Evolutionary conservation across 768 basidiomycete genomes (phyloP), one percentile per base, ranked within the genome.

Genomic region (Psilocybe cyanescens): DNA sequence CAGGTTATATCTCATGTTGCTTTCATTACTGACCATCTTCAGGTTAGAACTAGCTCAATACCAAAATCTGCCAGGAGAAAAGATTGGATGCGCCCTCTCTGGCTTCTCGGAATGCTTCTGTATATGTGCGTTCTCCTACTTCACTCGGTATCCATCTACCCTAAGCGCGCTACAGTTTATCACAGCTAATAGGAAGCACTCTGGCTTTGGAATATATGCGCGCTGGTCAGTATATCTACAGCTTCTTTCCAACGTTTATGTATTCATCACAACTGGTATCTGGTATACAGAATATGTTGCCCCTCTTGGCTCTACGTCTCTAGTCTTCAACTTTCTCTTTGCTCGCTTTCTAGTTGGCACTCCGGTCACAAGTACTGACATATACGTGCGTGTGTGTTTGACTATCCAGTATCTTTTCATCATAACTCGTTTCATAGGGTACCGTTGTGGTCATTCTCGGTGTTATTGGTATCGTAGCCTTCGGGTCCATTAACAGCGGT

Each of bases 241-340:
- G 9, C 31, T 17, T 0, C 16, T n/a, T 41, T 29, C n/a, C 17
- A 11, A 35, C 46, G 16, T 8, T 55, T 44, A 4, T 50, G 3
- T 28, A 8, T 39, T 56, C 56, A 51, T 58, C 61, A 2, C 30
- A 24, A 37, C 9, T 39, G 24, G 24, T 24, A 24, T 50, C 57
- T 70, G 24, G 24, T 24, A 55, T 30, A 59, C 75, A 87, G 93
- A 97, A 86, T 98, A 97, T 73, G 96, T 99, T 58, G 97, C 97
- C 1, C 96, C 96, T 2, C 83, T 99, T 3, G 96, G 97, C 12
- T 94, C 94, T 0, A 91, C 94, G 9, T 92, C 94, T 11, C 86
- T 99, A 63, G 87, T 99, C 58, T 98, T 99, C 80, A 99, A 99
- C 74, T 96, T 97, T 72, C 80, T 97, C 39, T 97, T 97, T 72